Evolutionary conservation across 176 grass and related monocot genomes (phyloP).

Genomic region (Phoenix roebelenii): DNA sequence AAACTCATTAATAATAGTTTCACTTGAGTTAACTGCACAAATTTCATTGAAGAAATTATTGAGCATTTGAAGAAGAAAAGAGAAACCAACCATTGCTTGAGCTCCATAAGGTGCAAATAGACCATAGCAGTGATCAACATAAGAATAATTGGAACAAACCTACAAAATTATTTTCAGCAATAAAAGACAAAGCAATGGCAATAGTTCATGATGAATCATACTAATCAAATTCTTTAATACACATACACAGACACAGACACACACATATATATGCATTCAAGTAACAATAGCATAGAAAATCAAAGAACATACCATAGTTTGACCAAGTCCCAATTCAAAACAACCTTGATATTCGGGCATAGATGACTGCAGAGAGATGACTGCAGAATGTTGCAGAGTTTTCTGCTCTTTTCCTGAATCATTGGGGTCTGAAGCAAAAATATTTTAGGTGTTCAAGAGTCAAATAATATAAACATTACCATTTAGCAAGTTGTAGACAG

Average conservation of each 20-base stretch:
- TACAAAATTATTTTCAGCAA: constrained; percentile 13
- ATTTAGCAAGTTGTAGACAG: constrained; percentile 8
- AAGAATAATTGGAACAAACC: constrained; percentile 20
- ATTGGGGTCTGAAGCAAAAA: constrained; percentile 29
- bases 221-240: too few relatives aligned
- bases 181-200: background rate
- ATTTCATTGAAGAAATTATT: too few relatives aligned
- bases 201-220: too few relatives aligned
- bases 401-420: constrained; percentile 46
- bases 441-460: background rate
- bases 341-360: constrained; percentile 44
- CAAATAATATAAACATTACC: background rate
- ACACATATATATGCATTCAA: too few relatives aligned
- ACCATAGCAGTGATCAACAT: constrained; percentile 27
- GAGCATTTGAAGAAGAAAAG: background rate
- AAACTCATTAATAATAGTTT: too few relatives aligned
- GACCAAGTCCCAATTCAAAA: constrained; percentile 57
- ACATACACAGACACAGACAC: too few relatives aligned
- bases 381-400: constrained; percentile 26
- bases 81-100: constrained; percentile 25
- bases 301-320: constrained; percentile 53
- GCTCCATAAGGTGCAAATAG: constrained; percentile 21
- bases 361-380: constrained; percentile 31
- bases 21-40: too few relatives aligned
- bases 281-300: background rate